Percentiles rank a stretch among this genome's conserved stretches.
phyloP scores from a whole-genome alignment of 2,329 filamentous ascomycete genomes.

The Corinectria fuckeliana region DNA sequence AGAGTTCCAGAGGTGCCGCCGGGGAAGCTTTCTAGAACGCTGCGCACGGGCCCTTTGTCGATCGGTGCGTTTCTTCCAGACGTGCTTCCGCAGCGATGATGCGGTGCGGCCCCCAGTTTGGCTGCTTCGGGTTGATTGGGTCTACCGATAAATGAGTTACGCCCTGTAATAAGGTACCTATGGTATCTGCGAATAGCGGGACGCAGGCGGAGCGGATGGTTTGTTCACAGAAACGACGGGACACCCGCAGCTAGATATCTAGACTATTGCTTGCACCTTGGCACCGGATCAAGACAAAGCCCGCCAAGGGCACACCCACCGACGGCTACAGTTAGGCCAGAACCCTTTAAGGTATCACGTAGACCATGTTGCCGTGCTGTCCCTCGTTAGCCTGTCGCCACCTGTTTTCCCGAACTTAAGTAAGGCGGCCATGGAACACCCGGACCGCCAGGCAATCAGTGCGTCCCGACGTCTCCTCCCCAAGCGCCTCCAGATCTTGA shows the following conservation, averaged over 20 bases:
- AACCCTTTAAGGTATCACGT: background rate
- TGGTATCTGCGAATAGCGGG: too few relatives aligned
- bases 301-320: background rate
- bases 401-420: background rate
- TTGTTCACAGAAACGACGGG: background rate
- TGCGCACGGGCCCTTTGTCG: constrained; percentile 28
- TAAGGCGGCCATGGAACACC: background rate
- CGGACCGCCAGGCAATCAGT: constrained; percentile 14
- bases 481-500: background rate
- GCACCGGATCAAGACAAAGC: background rate
- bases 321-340: background rate
- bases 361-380: too few relatives aligned
- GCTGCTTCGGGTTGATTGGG: too few relatives aligned
- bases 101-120: constrained; percentile 41
- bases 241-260: background rate
- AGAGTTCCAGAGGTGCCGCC: constrained; percentile 28
- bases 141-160: too few relatives aligned
- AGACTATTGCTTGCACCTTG: background rate
- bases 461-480: constrained; percentile 1
- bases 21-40: constrained; percentile 42
- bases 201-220: too few relatives aligned
- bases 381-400: constrained; percentile 8
- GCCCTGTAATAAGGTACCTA: too few relatives aligned
- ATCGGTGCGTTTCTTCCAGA: constrained; percentile 33
- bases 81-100: constrained; percentile 36